Conservation (phyloP, 352 stramenopile species). For the Globisporangium nunn region DNA sequence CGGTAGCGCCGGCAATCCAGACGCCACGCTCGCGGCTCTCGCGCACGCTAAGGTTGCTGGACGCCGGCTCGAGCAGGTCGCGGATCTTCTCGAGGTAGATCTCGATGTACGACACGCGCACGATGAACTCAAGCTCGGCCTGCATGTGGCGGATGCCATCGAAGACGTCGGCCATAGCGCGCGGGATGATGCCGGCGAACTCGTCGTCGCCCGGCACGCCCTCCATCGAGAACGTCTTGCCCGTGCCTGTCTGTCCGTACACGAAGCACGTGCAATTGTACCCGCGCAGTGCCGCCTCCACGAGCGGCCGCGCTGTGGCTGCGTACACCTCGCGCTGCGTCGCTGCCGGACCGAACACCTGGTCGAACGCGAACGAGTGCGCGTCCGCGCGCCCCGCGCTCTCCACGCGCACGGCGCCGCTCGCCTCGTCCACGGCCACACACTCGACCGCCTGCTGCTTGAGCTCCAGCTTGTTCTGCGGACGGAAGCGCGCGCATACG, state of each 20-base stretch:
- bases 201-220: slow-evolving; percentile 58
- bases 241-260: slow-evolving; percentile 88
- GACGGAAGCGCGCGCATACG: slow-evolving; percentile 65
- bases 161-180: slow-evolving; percentile 67
- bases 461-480: slow-evolving; percentile 71
- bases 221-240: slow-evolving; percentile 92
- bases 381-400: slow-evolving; percentile 14
- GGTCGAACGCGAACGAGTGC: slow-evolving; percentile 71
- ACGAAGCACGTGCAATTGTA: slow-evolving; percentile 92
- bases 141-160: slow-evolving; percentile 64
- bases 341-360: slow-evolving; percentile 48
- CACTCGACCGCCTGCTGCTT: slow-evolving; percentile 60
- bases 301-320: slow-evolving; percentile 52
- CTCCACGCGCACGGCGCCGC: slow-evolving; percentile 28
- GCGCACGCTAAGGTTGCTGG: slow-evolving; percentile 52
- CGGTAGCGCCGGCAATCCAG: slow-evolving; percentile 51
- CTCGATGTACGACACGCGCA: slow-evolving; percentile 97
- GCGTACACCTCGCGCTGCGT: slow-evolving; percentile 65
- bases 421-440: slow-evolving; percentile 41
- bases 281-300: slow-evolving; percentile 51
- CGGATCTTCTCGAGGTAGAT: slow-evolving; percentile 99
- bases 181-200: slow-evolving; percentile 67
- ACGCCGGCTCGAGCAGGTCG: slow-evolving; percentile 86
- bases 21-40: slow-evolving; percentile 57
- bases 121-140: slow-evolving; percentile 86